These are phyloP conservation scores for Podaxis pistillaris DNA, from an alignment of 768 basidiomycete species.

Conservation along the genomic window DNA sequence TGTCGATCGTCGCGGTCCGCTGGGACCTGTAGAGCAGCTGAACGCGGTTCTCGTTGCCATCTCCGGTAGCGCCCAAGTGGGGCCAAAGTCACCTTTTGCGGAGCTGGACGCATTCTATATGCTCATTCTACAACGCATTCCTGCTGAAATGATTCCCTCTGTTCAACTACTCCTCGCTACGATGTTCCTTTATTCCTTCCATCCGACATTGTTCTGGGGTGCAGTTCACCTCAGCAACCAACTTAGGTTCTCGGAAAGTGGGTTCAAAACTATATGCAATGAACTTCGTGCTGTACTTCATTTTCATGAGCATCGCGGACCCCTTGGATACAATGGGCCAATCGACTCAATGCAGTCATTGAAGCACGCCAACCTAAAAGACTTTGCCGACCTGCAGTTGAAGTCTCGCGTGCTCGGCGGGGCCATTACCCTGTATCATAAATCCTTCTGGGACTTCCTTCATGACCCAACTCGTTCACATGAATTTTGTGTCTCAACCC, in stretches of 20 bases:
- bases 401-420: neutral
- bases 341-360: neutral
- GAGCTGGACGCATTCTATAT: neutral
- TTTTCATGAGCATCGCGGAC: neutral
- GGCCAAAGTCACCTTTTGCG: neutral
- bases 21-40: neutral
- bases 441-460: constrained; percentile 12
- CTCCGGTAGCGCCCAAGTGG: neutral
- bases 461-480: neutral
- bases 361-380: neutral
- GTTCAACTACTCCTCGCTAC: neutral
- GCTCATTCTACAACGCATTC: constrained; percentile 2
- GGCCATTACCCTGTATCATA: neutral
- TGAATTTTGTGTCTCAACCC: neutral
- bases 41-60: neutral
- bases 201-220: neutral
- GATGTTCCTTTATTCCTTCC: neutral
- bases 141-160: neutral
- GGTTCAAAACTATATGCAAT: neutral
- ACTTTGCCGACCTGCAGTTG: neutral
- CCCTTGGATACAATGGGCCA: neutral
- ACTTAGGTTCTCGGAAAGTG: neutral
- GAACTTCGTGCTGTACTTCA: neutral
- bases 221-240: neutral
- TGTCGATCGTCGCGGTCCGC: neutral